These are phyloP conservation scores for Globisporangium acanthophoron DNA, from an alignment of 352 stramenopile species.

Conservation along the genomic window DNA sequence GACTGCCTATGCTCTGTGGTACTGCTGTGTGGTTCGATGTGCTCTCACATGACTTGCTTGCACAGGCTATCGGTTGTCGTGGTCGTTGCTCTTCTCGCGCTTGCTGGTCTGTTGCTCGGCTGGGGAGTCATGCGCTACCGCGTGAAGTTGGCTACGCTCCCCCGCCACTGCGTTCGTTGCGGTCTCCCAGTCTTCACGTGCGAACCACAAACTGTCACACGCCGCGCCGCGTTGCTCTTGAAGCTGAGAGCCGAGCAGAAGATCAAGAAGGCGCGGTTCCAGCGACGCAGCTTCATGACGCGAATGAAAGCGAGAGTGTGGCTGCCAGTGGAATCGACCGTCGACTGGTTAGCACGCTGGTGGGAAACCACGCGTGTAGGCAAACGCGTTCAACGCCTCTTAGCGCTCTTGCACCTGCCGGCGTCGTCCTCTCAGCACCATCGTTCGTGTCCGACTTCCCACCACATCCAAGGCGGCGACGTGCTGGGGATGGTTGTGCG, in stretches of 20 bases:
- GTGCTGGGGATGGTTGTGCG: constrained; percentile 57
- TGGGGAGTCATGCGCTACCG: constrained; percentile 58
- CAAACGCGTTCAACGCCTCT: constrained; percentile 18
- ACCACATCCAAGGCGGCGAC: constrained; percentile 34
- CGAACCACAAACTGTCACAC: constrained; percentile 21
- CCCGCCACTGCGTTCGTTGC: constrained; percentile 53
- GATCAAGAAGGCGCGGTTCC: constrained; percentile 3
- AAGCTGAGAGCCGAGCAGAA: constrained; percentile 40
- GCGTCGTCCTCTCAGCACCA: constrained; percentile 40
- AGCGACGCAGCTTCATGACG: constrained; percentile 15
- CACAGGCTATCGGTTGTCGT: constrained; percentile 35
- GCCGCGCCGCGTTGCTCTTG: constrained; percentile 30
- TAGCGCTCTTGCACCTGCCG: constrained; percentile 27
- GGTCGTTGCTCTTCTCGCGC: constrained; percentile 31
- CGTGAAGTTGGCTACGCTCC: constrained; percentile 43
- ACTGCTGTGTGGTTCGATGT: background rate
- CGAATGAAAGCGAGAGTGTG: constrained; percentile 24
- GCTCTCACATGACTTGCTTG: background rate
- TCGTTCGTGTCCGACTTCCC: constrained; percentile 43
- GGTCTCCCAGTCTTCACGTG: constrained; percentile 50
- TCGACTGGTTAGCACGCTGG: constrained; percentile 12
- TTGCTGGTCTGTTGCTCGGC: constrained; percentile 27
- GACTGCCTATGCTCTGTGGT: background rate
- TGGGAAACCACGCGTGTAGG: constrained; percentile 17
- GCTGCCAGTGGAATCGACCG: constrained; percentile 4